Conservation (phyloP, 345 rosid species). For the Atalantia buxifolia region DNA sequence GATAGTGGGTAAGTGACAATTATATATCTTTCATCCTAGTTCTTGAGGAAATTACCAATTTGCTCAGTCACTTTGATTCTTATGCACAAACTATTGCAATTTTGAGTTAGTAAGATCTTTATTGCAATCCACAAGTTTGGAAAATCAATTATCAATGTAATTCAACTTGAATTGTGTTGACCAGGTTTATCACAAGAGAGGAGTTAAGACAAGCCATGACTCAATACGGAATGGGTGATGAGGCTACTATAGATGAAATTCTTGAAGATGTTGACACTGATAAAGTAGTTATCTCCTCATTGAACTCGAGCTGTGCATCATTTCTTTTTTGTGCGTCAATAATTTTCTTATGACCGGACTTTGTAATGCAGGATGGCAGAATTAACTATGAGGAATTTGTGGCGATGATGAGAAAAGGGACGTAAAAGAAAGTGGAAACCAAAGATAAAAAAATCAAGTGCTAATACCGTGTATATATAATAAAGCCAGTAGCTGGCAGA, state of each 20-base stretch:
- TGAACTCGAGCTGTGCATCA: background rate
- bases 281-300: conserved; percentile 37
- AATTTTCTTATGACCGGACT: background rate
- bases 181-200: conserved; percentile 80
- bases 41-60: background rate
- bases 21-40: background rate
- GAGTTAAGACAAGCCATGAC: conserved; percentile 74
- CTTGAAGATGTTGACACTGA: conserved; percentile 80
- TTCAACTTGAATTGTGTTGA: background rate
- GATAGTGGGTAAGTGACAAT: conserved; percentile 56
- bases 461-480: background rate
- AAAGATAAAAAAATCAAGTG: background rate
- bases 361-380: conserved; percentile 53
- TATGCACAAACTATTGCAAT: background rate
- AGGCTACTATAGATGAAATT: conserved; percentile 70
- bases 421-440: conserved; percentile 24
- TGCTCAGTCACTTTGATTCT: background rate
- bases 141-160: background rate
- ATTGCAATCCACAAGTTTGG: background rate
- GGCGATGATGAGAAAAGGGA: conserved; percentile 72
- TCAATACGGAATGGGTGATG: conserved; percentile 73
- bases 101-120: background rate
- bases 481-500: background rate
- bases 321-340: background rate
- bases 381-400: conserved; percentile 72